Percentiles rank a stretch among this genome's conserved stretches.
phyloP scores from a whole-genome alignment of 768 basidiomycete genomes.

The Psilocybe azurescens region DNA sequence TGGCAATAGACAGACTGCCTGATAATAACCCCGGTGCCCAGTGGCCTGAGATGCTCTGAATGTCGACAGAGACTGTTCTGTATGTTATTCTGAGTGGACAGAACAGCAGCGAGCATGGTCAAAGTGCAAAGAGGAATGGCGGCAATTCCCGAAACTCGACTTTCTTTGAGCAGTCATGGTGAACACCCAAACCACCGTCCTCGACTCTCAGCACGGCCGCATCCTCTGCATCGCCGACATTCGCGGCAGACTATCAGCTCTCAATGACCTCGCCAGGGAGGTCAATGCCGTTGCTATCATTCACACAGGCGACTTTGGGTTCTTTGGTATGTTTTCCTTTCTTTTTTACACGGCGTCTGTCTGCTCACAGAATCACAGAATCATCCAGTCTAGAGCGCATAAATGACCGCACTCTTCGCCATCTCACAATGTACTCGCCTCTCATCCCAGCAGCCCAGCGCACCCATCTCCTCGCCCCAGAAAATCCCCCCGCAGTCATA shows the following conservation, averaged over 20 bases:
- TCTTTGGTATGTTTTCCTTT: conserved; percentile 70
- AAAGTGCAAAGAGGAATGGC: not conserved
- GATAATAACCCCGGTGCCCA: conserved; percentile 71
- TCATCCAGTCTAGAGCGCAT: conserved; percentile 83
- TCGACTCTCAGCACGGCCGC: conserved; percentile 81
- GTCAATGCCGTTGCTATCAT: conserved; percentile 91
- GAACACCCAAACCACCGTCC: conserved; percentile 79
- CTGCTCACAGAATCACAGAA: conserved; percentile 47
- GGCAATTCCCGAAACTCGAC: conserved; percentile 8
- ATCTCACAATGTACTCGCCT: conserved; percentile 96
- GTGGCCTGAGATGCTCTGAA: conserved; percentile 46
- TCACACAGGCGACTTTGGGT: conserved; percentile 99
- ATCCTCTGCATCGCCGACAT: conserved; percentile 97
- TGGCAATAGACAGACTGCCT: conserved; percentile 68
- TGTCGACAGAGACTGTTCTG: conserved; percentile 49
- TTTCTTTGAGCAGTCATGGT: conserved; percentile 45
- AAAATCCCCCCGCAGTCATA: conserved; percentile 69
- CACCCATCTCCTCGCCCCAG: conserved; percentile 73
- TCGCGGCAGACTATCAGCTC: conserved; percentile 82
- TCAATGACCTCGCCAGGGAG: conserved; percentile 91
- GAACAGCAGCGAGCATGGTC: conserved; percentile 45
- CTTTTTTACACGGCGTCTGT: not conserved
- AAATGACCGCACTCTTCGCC: conserved; percentile 94
- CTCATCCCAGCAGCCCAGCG: conserved; percentile 87
- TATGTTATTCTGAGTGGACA: not conserved